Base-by-base conservation (phyloP, 495 filamentous ascomycete genomes). In the Xylaria telfairii region DNA sequence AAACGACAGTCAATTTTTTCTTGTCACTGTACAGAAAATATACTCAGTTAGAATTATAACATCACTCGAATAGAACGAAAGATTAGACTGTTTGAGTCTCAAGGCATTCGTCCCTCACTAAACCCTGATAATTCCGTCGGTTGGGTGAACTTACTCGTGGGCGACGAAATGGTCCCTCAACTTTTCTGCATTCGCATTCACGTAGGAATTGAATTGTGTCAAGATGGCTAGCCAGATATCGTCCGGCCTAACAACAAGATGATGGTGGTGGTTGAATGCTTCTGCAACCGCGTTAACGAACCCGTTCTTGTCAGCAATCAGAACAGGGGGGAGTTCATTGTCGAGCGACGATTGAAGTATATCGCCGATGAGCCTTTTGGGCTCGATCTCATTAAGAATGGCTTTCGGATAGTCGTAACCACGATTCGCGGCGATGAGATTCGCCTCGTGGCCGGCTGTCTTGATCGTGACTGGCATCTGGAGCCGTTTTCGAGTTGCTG, bases 191-290 rank as follows among this genome's bases (percentile, higher is more conserved):
- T 84, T 66, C 0, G 41, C 75, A 39, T 81, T 82, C 56, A 85
- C 70, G 51, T 68, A 79, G 30, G 74, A 62, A 60, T 60, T 76
- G 19, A 82, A 73, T 66, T 82, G 80, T 1, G 76, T 72, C 3
- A 81, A 34, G 59, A 85, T 81, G 1, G 80, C 59, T 8, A 80
- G 67, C 83, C 82, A 85, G 37, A 84, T 64, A 62, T 85, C 83
- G 10, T 83, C 83, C 2, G 83, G 80, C 0, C 81, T 75, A 8
- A 84, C 37, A 1, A 75, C 71, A 10, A 84, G 75, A 56, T 83
- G 78, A 19, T 75, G 77, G 34, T 84, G 63, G 2, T 19, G 42
- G 17, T 30, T 39, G 28, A 34, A 65, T 24, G 63, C 63, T 17
- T 65, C 15, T 12, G 28, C 15, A 28, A 44, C 3, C 51, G 51